Evolutionary conservation across 2,329 filamentous ascomycete genomes (phyloP).

Genomic region (Monascus ruber): DNA sequence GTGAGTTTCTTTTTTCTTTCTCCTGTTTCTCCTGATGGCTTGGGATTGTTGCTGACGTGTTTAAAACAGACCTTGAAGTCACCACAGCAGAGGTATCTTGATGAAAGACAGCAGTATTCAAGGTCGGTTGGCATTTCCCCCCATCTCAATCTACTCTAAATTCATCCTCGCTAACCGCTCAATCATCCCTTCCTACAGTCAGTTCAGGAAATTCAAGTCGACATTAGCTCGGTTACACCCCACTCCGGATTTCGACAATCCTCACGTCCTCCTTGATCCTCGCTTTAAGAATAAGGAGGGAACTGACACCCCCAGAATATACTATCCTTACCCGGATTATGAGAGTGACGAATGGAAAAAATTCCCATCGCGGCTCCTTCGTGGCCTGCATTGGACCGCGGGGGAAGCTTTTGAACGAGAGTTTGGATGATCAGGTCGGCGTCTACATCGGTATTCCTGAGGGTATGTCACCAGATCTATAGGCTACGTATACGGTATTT

Average conservation of each 20-base stretch:
- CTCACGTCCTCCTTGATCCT: neutral
- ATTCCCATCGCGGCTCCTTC: slow-evolving; percentile 45
- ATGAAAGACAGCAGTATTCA: neutral
- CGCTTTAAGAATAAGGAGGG: neutral
- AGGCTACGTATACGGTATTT: too few relatives aligned
- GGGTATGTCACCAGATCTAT: neutral
- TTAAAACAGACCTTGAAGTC: neutral
- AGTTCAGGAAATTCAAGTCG: neutral
- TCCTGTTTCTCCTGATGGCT: too few relatives aligned
- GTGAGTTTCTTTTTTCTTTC: neutral
- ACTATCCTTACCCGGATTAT: slow-evolving; percentile 61
- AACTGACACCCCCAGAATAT: slow-evolving; percentile 35
- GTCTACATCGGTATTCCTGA: slow-evolving; percentile 39
- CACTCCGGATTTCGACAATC: neutral
- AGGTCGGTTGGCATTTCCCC: neutral
- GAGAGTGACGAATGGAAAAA: slow-evolving; percentile 50
- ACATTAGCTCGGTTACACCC: neutral
- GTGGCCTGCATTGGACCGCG: slow-evolving; percentile 54
- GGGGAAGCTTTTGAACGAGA: slow-evolving; percentile 40
- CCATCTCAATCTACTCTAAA: neutral
- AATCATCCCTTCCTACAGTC: neutral
- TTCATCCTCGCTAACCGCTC: too few relatives aligned
- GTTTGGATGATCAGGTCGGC: slow-evolving; percentile 50
- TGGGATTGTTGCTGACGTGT: too few relatives aligned
- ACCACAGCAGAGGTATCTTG: neutral